A percentile compares a stretch with the other conserved stretches of the same genome.
Evolutionary conservation across 2,329 filamentous ascomycete species (phyloP).

Genomic region (Lizonia empirigonia): DNA sequence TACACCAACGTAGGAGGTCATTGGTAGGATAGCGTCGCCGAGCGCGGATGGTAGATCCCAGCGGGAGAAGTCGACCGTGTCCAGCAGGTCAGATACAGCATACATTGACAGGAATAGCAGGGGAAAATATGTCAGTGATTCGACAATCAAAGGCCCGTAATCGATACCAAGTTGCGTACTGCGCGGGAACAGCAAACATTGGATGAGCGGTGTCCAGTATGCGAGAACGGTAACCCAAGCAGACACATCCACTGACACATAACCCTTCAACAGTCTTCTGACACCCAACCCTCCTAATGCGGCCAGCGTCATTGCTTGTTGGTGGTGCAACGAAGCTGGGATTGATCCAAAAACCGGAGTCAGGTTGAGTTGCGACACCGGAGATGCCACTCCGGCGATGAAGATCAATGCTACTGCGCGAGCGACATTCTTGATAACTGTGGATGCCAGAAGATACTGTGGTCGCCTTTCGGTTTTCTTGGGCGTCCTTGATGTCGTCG

Average conservation of each 20-base stretch:
- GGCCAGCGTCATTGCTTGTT: slow-evolving; percentile 66
- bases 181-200: slow-evolving; percentile 71
- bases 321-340: slow-evolving; percentile 74
- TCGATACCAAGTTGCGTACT: slow-evolving; percentile 70
- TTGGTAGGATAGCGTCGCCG: slow-evolving; percentile 67
- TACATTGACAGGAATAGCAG: slow-evolving; percentile 50
- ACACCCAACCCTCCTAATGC: slow-evolving; percentile 75
- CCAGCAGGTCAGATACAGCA: slow-evolving; percentile 59
- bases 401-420: slow-evolving; percentile 53
- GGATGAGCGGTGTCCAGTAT: slow-evolving; percentile 73
- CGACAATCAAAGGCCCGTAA: slow-evolving; percentile 76
- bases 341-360: slow-evolving; percentile 90
- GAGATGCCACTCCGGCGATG: slow-evolving; percentile 68
- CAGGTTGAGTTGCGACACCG: slow-evolving; percentile 75
- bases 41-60: slow-evolving; percentile 63
- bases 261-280: slow-evolving; percentile 63
- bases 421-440: slow-evolving; percentile 39
- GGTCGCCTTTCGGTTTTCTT: slow-evolving; percentile 33
- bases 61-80: slow-evolving; percentile 62
- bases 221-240: slow-evolving; percentile 73
- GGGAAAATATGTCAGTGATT: slow-evolving; percentile 70
- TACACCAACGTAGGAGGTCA: slow-evolving; percentile 70
- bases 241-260: slow-evolving; percentile 54
- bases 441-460: slow-evolving; percentile 29
- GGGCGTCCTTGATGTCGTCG: slow-evolving; percentile 11